These are phyloP conservation scores for Mallotus repandus DNA, from an alignment of 441 rosid genomes.

Conservation along the genomic window DNA sequence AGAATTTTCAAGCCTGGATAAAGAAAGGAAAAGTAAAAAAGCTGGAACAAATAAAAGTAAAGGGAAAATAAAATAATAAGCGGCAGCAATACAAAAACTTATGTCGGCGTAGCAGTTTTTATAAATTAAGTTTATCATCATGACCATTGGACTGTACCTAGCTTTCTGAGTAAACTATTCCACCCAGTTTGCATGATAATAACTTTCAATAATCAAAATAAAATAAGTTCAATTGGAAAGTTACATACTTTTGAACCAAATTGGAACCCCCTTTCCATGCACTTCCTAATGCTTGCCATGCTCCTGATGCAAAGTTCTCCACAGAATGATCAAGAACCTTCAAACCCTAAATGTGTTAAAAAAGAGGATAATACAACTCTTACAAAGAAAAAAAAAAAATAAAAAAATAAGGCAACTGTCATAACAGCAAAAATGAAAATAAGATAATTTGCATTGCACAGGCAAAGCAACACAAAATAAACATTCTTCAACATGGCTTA, in stretches of 20 bases:
- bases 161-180: slow-evolving; percentile 5
- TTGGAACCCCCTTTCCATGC: slow-evolving; percentile 73
- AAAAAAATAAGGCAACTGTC: background rate
- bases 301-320: slow-evolving; percentile 91
- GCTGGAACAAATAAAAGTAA: background rate
- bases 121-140: no score
- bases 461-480: background rate
- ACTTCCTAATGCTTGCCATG: slow-evolving; percentile 89
- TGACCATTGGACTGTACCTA: slow-evolving; percentile 4
- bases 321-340: slow-evolving; percentile 83
- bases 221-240: slow-evolving; percentile 7
- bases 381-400: background rate
- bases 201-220: background rate
- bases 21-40: background rate
- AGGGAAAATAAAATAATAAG: background rate
- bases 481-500: background rate
- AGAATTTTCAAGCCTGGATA: slow-evolving; percentile 77
- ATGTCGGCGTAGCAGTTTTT: background rate
- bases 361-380: background rate
- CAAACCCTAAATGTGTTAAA: slow-evolving; percentile 47
- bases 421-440: background rate
- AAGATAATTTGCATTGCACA: slow-evolving; percentile 3
- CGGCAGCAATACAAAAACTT: background rate
- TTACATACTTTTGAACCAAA: slow-evolving; percentile 78
- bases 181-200: background rate